Evolutionary conservation across 306 rosid species (phyloP), one percentile per base, ranked within the genome.

Genomic region (Oemleria cerasiformis): DNA sequence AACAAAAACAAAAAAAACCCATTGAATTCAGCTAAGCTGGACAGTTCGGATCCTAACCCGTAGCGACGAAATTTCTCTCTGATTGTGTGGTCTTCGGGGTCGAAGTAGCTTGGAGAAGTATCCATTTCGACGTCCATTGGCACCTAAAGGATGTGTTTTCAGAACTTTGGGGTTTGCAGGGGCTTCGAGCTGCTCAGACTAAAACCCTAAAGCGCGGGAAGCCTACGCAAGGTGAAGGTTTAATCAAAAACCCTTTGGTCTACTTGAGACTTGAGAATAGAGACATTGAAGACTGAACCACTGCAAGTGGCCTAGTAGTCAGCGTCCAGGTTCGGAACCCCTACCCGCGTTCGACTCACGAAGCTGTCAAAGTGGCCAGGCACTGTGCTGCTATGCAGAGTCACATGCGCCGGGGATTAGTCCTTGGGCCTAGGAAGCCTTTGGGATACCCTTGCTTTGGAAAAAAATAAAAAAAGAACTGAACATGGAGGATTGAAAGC

Each of bases 11-110:
- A n/a, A 39, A 15, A 45, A 9, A 40, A 45, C 23, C 12, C 55
- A 9, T 20, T 58, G 36, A 53, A 5, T 41, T 11, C 11, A 51
- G 47, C 8, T 40, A 74, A 36, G 62, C 8, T 51, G 2, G 20
- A 9, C 50, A 19, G 55, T 25, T 56, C 9, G 55, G 61, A 70
- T 11, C 16, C 66, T 50, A 71, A 91, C 98, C 98, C 82, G 84
- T 85, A 93, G 76, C 98, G 84, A 67, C 97, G 98, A 72, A 73
- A 89, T 71, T 73, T 80, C 70, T 88, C 86, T 47, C 98, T 77
- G 41, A 69, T 53, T n/a, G 87, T 39, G 81, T 86, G 97, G 74
- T 93, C 85, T 36, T 83, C 84, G 0, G 97, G 98, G 42, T 93
- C 94, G 82, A 88, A 87, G 76, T 49, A 70, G 77, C 63, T 66